Base-by-base conservation (phyloP, 176 grass and related monocot species). In the Leersia perrieri region DNA sequence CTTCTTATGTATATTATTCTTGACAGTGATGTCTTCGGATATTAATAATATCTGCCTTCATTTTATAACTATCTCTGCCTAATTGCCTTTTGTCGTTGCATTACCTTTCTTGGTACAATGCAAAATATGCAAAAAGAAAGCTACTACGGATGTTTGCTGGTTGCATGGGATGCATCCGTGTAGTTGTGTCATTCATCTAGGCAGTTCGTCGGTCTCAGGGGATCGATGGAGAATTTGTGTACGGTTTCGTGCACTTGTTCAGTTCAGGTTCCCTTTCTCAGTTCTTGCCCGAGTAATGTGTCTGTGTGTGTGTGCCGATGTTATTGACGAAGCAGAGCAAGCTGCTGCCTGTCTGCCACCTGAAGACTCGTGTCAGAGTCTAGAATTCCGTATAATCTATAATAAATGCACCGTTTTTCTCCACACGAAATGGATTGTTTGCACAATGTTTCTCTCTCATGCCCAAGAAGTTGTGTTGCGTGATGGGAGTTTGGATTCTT, bases 21-120 rank as follows among this genome's bases (percentile, higher is more conserved):
- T 67, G 85, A 72, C 76, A 39, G 20, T 41, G 81, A 75, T 66
- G 38, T 73, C 30, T 68, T 27, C 26, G 80, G 80, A 78, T 41
- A 49, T n/a, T 29, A 66, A 22, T 33, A 20, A 22, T 18, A 4
- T 23, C 11, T 31, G 12, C 28, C 18, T 7, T 7, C 5, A 1
- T 66, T 7, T n/a, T n/a, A 5, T 70, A 57, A 20, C 32, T 68
- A 38, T 33, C 33, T 68, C 32, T 76, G 70, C 34, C 49, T 53
- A 53, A 53, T n/a, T n/a, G 18, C 20, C 49, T 27, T 64, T 51
- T 57, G 78, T 80, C 60, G 34, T 23, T 40, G 32, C 26, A 27
- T 15, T 5, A 45, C 4, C 23, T 74, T 60, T 57, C 20, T 79
- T 45, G 58, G 76, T 18, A 58, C 74, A 6, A 71, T n/a, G 66